Conservation (phyloP, 257 asterid genomes). For the Knoxia roxburghii region DNA sequence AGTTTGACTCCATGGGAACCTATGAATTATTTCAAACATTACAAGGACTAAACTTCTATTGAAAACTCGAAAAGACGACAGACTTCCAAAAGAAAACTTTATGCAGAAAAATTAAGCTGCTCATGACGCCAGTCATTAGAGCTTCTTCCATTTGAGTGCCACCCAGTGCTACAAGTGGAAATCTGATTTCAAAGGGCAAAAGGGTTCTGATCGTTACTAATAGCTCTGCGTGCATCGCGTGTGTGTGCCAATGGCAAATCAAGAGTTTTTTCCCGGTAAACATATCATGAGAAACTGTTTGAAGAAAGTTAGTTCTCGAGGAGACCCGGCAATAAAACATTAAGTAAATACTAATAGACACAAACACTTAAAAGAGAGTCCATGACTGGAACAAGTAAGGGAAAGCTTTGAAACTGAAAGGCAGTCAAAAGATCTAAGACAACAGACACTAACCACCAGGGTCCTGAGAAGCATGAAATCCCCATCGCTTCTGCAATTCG, state of each 20-base stretch:
- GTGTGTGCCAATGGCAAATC: too few relatives aligned
- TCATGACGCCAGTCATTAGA: background rate
- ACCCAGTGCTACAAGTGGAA: background rate
- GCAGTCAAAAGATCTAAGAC: background rate
- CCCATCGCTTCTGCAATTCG: constrained; percentile 55
- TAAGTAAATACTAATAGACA: too few relatives aligned
- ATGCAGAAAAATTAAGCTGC: background rate
- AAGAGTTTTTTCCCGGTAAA: background rate
- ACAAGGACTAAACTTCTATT: background rate
- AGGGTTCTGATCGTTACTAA: too few relatives aligned
- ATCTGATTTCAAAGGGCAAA: background rate
- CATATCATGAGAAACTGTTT: background rate
- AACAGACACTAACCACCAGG: constrained; percentile 59
- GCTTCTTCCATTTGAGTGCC: background rate
- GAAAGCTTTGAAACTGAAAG: too few relatives aligned
- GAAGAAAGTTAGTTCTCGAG: background rate
- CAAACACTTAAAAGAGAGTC: background rate
- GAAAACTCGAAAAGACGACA: background rate
- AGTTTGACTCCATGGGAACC: constrained; percentile 41
- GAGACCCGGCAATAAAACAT: background rate
- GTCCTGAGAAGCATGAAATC: constrained; percentile 36
- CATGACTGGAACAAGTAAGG: background rate
- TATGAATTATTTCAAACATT: constrained; percentile 10
- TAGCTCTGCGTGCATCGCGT: too few relatives aligned
- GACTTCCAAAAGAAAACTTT: background rate